Base-by-base conservation (phyloP, 2,329 filamentous ascomycete species). In the Sporothrix euskadiensis region DNA sequence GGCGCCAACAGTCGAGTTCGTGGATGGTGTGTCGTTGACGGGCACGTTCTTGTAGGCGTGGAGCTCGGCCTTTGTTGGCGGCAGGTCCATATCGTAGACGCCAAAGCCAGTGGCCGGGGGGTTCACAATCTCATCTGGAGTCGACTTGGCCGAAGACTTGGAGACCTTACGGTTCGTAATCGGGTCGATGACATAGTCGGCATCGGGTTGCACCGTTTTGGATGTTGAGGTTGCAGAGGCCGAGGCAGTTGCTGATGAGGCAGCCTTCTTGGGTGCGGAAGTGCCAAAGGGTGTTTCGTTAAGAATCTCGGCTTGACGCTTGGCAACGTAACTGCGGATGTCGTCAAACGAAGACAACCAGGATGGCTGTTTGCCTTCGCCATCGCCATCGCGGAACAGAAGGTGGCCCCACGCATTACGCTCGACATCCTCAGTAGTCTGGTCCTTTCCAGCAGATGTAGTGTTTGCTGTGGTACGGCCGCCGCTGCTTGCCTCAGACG, bases 141-240 rank as follows among this genome's bases (percentile, higher is more conserved):
- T 73, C 1, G 75, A 75, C 71, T 74, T 77, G 30, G 76, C 69
- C 1, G 77, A 75, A 22, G 74, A 74, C 74, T 77, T 83, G 22
- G 78, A 74, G 3, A 87, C 82, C 74, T 84, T 87, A 47, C 87
- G 84, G 75, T 89, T 89, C 19, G 87, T 88, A 74, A 90, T 88
- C 3, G 88, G 88, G 73, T 90, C 88, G 59, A 90, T 88, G 26
- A 83, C 79, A 66, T 83, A 85, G 9, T 82, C 82, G 1, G 77
- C 63, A 3, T 78, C 76, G 2, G 78, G 49, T 26, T 72, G 30
- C 30, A 32, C 4, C 1, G 71, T 10, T 4, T 57, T 71, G 10
- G 69, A 35, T n/a, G 32, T 73, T 41, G 77, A 14, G 9, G 69
- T 69, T n/a, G 61, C n/a, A n/a, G 70, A 47, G 1, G 73, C 32